Evolutionary conservation across 306 rosid species (phyloP), one percentile per base, ranked within the genome.

Genomic region (Echinosophora koreensis): DNA sequence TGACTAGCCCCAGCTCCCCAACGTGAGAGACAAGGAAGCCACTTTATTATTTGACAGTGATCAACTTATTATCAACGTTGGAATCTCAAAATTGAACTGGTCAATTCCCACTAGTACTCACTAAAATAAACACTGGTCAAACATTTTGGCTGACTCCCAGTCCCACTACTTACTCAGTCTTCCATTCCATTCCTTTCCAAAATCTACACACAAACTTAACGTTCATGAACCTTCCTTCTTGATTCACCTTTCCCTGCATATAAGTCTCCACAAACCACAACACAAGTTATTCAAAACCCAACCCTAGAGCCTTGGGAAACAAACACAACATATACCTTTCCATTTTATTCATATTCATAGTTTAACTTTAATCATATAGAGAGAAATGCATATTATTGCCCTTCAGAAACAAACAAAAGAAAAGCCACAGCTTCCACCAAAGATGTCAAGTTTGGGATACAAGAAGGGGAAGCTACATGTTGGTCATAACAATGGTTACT

Each of bases 351-450:
- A 32, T 47, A 30, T n/a, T 42, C 56, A 16, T 42, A 5, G 5
- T 30, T 42, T 10, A 8, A 2, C 2, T 27, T 6, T 5, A 1
- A 10, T 8, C 50, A 44, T 44, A 44, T 44, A 30, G 2, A 11
- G 30, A 12, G 39, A 73, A 44, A 81, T 81, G 86, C 71, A 77
- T 8, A 74, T 39, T 66, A 55, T 39, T 75, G 55, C 18, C 67
- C 38, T 71, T 62, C 78, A 49, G 2, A 38, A 8, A 5, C 66
- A 61, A 32, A 55, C n/a, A n/a, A 54, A 28, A 41, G 71, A 73
- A 65, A 39, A 34, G 42, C 4, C 68, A 12, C 65, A 38, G 8
- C 18, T 44, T 13, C 78, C 74, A 5, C 56, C 59, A 34, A 83
- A 58, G 28, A 32, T 52, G 16, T 57, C 73, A 27, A 30, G 13